Evolutionary conservation across 345 rosid species (phyloP).

Genomic region (Salix suchowensis): DNA sequence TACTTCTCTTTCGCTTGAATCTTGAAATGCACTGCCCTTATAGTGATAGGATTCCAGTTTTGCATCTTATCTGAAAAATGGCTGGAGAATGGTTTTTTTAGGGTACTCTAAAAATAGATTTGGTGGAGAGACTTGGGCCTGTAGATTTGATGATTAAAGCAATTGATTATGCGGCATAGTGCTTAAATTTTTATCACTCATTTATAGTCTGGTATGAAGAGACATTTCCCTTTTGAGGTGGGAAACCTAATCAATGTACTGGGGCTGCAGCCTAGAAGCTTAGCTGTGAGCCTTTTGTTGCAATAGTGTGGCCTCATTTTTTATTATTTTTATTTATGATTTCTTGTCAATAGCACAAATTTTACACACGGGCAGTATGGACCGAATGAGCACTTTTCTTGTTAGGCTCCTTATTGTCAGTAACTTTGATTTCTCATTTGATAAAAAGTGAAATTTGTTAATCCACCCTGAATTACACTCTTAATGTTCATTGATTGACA

Average conservation of each 20-base stretch:
- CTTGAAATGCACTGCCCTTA: neutral
- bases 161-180: neutral
- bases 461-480: neutral
- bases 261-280: neutral
- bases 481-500: neutral
- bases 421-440: neutral
- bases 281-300: neutral
- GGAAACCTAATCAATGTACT: neutral
- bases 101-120: neutral
- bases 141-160: neutral
- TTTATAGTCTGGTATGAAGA: neutral
- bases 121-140: neutral
- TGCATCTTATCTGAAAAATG: neutral
- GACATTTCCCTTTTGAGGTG: neutral
- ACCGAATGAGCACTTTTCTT: neutral
- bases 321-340: neutral
- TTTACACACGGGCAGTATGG: neutral
- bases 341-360: neutral
- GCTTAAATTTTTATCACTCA: neutral
- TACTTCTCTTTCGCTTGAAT: neutral
- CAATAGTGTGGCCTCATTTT: neutral
- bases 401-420: neutral
- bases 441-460: neutral
- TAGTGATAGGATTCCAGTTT: neutral
- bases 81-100: neutral